phyloP scores from a whole-genome alignment of 208 protist genomes.

The Trichomonas gallinae region DNA sequence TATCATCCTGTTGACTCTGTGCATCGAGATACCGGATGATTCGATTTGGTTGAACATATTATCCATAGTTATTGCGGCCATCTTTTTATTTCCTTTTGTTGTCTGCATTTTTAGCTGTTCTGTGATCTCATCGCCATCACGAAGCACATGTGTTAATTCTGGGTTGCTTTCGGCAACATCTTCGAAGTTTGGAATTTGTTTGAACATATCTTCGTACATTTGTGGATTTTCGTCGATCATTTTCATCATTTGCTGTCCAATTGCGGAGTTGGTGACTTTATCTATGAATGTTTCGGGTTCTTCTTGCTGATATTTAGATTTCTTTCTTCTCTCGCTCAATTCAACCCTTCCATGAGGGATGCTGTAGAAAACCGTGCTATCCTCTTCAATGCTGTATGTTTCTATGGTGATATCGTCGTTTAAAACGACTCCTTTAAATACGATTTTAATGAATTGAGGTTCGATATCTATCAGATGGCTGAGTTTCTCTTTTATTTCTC shows the following conservation, averaged over 20 bases:
- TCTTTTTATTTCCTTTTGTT: background rate
- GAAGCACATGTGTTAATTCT: background rate
- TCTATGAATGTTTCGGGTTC: too few species aligned
- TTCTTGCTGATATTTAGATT: too few species aligned
- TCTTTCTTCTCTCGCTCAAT: too few species aligned
- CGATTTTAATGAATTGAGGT: too few species aligned
- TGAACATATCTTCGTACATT: background rate
- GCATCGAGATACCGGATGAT: background rate
- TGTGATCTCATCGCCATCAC: background rate
- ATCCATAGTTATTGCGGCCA: background rate
- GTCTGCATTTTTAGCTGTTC: background rate
- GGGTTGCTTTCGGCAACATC: background rate
- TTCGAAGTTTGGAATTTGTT: background rate
- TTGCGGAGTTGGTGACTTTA: too few species aligned
- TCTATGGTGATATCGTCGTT: too few species aligned
- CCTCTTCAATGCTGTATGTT: too few species aligned
- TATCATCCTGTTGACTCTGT: background rate
- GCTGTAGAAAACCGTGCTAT: too few species aligned
- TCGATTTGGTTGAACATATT: background rate
- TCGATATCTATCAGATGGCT: too few species aligned
- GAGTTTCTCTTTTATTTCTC: too few species aligned
- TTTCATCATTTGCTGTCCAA: background rate
- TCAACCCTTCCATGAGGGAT: too few species aligned
- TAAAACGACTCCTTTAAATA: too few species aligned
- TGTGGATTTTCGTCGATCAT: background rate